Evolutionary conservation across 2,329 filamentous ascomycete genomes (phyloP), one percentile per base, ranked within the genome.

Genomic region (Aspergillus proliferans): DNA sequence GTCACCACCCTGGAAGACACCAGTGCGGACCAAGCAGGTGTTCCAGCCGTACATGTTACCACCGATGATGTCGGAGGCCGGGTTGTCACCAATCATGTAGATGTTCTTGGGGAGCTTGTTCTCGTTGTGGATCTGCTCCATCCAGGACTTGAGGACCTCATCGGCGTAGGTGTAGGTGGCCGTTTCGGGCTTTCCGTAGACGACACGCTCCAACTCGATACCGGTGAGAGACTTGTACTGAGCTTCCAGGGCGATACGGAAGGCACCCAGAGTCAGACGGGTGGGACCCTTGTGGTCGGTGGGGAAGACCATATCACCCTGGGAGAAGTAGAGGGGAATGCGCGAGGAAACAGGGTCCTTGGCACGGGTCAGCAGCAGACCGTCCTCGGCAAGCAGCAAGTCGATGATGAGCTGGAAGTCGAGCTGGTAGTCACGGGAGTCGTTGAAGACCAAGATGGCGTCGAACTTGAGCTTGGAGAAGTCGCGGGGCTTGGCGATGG

Each of bases 1-100:
- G 51, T 82, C 84, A 15, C 81, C 84, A 45, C 86, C 86, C 72
- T 87, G 84, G 79, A 86, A 88, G 43, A 89, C 85, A 71, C 86
- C 86, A 0, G 86, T 89, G 63, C 85, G 81, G 49, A 89, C 86
- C 47, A 89, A 71, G 63, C 86, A 88, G 3, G 86, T 88, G 72
- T 89, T 89, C 86, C 86, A 89, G 52, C 84, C 84, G 69, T 89
- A 88, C 79, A 84, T 86, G 77, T 89, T 89, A 53, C 85, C 86
- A 53, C 86, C 86, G 55, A 86, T 77, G 61, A 88, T 87, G 64
- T 88, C 85, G 22, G 82, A 86, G 22, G 82, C 82, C 6, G 84
- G 85, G 73, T 87, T 88, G 70, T 88, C 85, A 56, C 85, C 85
- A 48, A 88, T 74, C 85, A 88, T 88, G 77, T 88, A 88, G 66